phyloP scores from a whole-genome alignment of 768 basidiomycete species.

The Pulveroboletus sp. region DNA sequence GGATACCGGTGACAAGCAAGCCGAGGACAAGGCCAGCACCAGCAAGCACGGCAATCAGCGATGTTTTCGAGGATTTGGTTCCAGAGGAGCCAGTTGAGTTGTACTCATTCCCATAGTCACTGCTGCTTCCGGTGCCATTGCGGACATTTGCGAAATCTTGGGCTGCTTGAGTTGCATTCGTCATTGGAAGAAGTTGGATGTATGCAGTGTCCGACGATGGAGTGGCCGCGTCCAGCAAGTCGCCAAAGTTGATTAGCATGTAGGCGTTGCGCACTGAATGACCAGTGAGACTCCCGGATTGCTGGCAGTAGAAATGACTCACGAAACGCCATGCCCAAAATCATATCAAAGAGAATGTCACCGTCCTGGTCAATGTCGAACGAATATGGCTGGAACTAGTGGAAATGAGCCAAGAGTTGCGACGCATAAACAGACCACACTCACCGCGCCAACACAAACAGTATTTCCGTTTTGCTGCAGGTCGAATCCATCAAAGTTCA shows the following conservation, averaged over 20 bases:
- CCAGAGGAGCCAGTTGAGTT: slow-evolving; percentile 33
- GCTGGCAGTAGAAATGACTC: slow-evolving; percentile 24
- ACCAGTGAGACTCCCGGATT: neutral
- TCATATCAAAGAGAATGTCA: slow-evolving; percentile 48
- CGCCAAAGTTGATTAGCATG: slow-evolving; percentile 60
- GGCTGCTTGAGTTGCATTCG: slow-evolving; percentile 42
- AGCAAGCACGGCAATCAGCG: slow-evolving; percentile 18
- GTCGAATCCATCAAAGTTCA: slow-evolving; percentile 31
- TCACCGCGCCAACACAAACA: slow-evolving; percentile 44
- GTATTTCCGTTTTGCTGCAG: slow-evolving; percentile 20
- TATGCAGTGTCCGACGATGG: slow-evolving; percentile 45
- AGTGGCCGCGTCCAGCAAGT: slow-evolving; percentile 47
- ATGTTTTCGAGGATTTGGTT: slow-evolving; percentile 9
- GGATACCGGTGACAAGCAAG: neutral
- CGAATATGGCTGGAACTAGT: slow-evolving; percentile 68
- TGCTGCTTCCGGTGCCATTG: neutral
- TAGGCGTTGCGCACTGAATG: slow-evolving; percentile 63
- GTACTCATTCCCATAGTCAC: slow-evolving; percentile 38
- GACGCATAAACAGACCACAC: slow-evolving; percentile 10
- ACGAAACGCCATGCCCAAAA: slow-evolving; percentile 76
- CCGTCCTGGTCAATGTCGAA: slow-evolving; percentile 36
- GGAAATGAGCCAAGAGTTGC: neutral
- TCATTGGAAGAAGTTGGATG: slow-evolving; percentile 61
- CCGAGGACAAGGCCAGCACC: slow-evolving; percentile 6
- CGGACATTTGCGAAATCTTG: slow-evolving; percentile 15